A percentile compares a stretch with the other conserved stretches of the same genome.
phyloP scores from a whole-genome alignment of 148 eudicot species.

The Rhododendron mucronatum region DNA sequence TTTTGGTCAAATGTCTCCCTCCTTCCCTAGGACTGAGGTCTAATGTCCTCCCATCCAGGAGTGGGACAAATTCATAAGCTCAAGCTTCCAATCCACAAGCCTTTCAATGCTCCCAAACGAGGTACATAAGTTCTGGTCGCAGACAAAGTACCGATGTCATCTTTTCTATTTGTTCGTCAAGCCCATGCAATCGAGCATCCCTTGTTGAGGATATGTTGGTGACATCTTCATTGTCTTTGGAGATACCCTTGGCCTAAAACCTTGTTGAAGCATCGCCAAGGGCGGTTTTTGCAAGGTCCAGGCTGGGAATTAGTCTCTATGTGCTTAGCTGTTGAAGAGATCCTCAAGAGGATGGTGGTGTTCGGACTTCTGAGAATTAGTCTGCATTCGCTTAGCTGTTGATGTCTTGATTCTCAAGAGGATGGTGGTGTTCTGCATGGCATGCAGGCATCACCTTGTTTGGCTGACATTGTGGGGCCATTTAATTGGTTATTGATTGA shows the following conservation, averaged over 20 bases:
- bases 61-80: not conserved
- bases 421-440: not conserved
- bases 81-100: not conserved
- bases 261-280: not conserved
- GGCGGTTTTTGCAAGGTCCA: not conserved
- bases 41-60: not conserved
- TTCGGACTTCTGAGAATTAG: not conserved
- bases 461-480: not conserved
- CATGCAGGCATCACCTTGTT: not conserved
- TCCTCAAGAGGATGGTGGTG: not conserved
- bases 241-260: not conserved
- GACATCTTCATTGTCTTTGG: not conserved
- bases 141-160: not conserved
- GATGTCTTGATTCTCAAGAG: not conserved
- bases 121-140: not conserved
- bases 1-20: not conserved
- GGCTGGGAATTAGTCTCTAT: not conserved
- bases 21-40: not conserved
- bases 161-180: not conserved
- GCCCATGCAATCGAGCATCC: not conserved
- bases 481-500: not conserved
- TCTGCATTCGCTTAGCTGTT: not conserved
- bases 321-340: not conserved
- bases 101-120: not conserved
- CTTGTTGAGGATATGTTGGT: not conserved